Evolutionary conservation across 2,329 filamentous ascomycete species (phyloP).

Genomic region (Verticillium alfalfae): DNA sequence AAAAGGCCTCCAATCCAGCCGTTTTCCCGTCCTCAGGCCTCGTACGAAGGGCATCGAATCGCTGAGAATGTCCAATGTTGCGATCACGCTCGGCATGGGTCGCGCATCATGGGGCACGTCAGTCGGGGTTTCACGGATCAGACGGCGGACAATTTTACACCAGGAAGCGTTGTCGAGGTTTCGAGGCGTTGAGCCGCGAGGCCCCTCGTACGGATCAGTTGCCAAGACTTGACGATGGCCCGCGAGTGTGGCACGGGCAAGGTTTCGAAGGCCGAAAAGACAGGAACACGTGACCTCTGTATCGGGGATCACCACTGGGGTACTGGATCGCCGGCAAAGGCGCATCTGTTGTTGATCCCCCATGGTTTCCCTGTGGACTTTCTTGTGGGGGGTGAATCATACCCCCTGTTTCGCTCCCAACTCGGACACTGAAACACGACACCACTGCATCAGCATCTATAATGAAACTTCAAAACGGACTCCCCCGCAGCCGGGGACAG

Average conservation of each 20-base stretch:
- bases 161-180: not conserved
- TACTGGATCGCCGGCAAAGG: not conserved
- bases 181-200: not conserved
- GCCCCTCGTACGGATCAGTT: not conserved
- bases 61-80: not conserved
- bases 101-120: not conserved
- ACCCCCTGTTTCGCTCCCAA: not conserved
- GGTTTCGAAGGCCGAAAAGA: not conserved
- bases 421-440: not conserved
- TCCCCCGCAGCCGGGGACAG: not conserved
- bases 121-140: not conserved
- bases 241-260: not conserved
- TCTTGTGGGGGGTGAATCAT: not conserved
- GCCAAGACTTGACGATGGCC: not conserved
- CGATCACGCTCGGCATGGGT: not conserved
- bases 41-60: not conserved
- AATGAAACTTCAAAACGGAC: not conserved
- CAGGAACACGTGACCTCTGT: not conserved
- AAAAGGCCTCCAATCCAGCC: not conserved
- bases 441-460: not conserved
- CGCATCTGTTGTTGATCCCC: not conserved
- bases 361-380: not conserved
- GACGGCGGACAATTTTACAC: not conserved
- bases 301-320: not conserved
- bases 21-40: not conserved